Conservation (phyloP, 1,139 yeast species). For the Lodderomyces oxycetoniae region DNA sequence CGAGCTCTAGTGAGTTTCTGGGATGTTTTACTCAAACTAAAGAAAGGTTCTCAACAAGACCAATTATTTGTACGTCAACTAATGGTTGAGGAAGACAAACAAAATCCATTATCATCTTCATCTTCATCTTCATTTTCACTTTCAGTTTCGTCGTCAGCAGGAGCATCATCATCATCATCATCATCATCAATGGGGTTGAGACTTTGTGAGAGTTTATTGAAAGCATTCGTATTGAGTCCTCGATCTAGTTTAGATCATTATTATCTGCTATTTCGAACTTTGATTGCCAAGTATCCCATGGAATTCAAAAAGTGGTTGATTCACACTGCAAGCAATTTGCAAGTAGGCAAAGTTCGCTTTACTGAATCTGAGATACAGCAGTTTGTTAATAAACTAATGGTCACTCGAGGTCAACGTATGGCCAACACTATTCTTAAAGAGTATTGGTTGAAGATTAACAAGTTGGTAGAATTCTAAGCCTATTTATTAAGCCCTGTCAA, state of each 20-base stretch:
- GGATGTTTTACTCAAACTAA: slow-evolving; percentile 51
- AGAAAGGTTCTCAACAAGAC: slow-evolving; percentile 49
- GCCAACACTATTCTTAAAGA: slow-evolving; percentile 54
- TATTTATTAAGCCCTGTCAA: no score
- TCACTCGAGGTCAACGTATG: slow-evolving; percentile 62
- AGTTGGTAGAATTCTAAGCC: slow-evolving; percentile 44
- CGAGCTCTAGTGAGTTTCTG: slow-evolving; percentile 63
- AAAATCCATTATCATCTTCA: not conserved
- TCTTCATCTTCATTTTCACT: no score
- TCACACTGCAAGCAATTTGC: slow-evolving; percentile 18
- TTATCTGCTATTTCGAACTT: slow-evolving; percentile 49
- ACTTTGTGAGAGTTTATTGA: slow-evolving; percentile 29
- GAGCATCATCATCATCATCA: not conserved
- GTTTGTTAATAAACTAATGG: slow-evolving; percentile 51
- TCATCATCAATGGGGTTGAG: slow-evolving; percentile 28
- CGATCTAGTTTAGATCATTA: slow-evolving; percentile 60
- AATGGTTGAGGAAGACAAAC: slow-evolving; percentile 20
- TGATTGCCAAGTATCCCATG: slow-evolving; percentile 51
- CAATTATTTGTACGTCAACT: slow-evolving; percentile 32
- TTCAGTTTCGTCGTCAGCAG: no score
- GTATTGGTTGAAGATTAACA: slow-evolving; percentile 60
- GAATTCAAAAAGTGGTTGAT: slow-evolving; percentile 45
- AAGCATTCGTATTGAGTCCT: slow-evolving; percentile 42
- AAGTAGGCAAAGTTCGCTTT: slow-evolving; percentile 14
- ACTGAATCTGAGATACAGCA: slow-evolving; percentile 18